Evolutionary conservation across 805 yeast genomes (phyloP).

Genomic region (Cyberlindnera suaveolens): DNA sequence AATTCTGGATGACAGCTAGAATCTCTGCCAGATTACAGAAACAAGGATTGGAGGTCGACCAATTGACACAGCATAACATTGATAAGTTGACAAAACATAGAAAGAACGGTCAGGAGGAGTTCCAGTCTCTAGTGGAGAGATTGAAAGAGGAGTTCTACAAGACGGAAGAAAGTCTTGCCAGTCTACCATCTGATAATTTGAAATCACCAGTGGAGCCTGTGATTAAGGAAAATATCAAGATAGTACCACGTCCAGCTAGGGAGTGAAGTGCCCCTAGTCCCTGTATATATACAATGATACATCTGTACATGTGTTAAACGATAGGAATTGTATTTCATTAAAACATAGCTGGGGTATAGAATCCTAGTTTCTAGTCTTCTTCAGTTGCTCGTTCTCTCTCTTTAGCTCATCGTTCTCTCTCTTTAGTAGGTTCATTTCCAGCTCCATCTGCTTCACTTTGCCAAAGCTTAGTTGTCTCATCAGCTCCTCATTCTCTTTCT

Average conservation of each 20-base stretch:
- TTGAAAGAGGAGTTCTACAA: conserved; percentile 41
- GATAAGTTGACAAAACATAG: conserved; percentile 41
- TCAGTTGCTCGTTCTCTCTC: conserved; percentile 1
- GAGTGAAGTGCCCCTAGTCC: conserved; percentile 1
- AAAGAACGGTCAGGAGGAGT: conserved; percentile 44
- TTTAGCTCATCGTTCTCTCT: conserved; percentile 2
- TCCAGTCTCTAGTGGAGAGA: conserved; percentile 56
- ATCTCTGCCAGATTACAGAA: conserved; percentile 73
- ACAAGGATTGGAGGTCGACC: conserved; percentile 49
- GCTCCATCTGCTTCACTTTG: conserved; percentile 63
- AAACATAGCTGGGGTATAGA: too few relatives aligned
- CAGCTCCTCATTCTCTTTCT: conserved; percentile 64
- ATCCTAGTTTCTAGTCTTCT: neutral
- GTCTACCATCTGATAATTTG: conserved; percentile 14
- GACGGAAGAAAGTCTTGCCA: conserved; percentile 11
- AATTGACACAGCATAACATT: conserved; percentile 51
- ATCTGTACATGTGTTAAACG: neutral
- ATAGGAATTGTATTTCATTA: too few relatives aligned
- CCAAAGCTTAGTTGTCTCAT: conserved; percentile 69
- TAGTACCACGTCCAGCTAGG: conserved; percentile 17
- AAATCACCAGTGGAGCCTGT: conserved; percentile 19
- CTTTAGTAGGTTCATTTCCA: conserved; percentile 50
- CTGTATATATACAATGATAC: conserved; percentile 3
- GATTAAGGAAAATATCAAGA: conserved; percentile 13
- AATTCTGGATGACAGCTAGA: conserved; percentile 74